A percentile compares a stretch with the other conserved stretches of the same genome.
Evolutionary conservation across 2,329 filamentous ascomycete genomes (phyloP).

Genomic region (Lachnellula willkommii): DNA sequence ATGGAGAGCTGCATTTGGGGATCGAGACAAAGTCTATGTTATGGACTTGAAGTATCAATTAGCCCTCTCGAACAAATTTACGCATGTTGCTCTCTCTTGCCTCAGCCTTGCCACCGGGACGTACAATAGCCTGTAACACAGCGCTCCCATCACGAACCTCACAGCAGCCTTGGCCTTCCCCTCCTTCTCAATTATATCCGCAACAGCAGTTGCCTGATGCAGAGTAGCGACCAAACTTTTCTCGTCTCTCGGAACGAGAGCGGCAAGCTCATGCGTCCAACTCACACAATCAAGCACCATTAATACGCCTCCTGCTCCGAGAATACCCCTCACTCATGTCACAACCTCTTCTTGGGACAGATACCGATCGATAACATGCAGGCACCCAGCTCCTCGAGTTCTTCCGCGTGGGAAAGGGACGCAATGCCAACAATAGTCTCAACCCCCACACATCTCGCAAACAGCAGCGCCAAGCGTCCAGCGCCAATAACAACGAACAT

Average conservation of each 20-base stretch:
- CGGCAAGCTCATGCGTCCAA: neutral
- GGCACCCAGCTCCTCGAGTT: constrained; percentile 34
- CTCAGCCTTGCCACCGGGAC: neutral
- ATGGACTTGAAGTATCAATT: too few relatives aligned
- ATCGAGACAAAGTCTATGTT: too few relatives aligned
- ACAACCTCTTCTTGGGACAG: neutral
- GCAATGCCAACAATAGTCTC: constrained; percentile 36
- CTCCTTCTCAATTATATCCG: neutral
- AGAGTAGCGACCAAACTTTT: neutral
- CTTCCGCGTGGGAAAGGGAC: constrained; percentile 23
- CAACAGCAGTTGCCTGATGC: neutral
- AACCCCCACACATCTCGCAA: constrained; percentile 32
- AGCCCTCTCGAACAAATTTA: too few relatives aligned
- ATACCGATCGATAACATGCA: constrained; percentile 36
- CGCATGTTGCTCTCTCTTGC: neutral
- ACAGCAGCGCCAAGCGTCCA: constrained; percentile 31
- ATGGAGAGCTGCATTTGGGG: too few relatives aligned
- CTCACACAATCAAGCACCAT: neutral
- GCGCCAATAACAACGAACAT: constrained; percentile 32
- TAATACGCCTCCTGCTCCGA: neutral
- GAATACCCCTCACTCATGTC: neutral
- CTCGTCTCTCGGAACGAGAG: neutral
- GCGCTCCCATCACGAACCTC: neutral
- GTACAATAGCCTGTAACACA: neutral
- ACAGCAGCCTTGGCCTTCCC: neutral